Conservation (phyloP, 305 asterid genomes). For the Ajuga reptans region DNA sequence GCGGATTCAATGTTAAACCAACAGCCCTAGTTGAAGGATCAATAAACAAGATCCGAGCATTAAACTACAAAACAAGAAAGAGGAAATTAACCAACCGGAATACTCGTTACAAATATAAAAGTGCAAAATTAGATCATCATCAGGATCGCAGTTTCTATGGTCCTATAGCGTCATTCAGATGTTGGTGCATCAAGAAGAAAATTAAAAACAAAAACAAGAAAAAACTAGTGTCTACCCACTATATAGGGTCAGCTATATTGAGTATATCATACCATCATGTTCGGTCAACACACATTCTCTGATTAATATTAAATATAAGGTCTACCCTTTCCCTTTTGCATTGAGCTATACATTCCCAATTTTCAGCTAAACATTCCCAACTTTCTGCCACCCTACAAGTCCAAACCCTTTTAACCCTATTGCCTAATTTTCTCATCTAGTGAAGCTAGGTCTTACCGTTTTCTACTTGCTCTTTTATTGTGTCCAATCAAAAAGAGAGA, state of each 20-base stretch:
- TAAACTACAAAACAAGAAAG: slow-evolving; percentile 46
- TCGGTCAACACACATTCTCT: no score
- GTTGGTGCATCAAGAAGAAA: neutral
- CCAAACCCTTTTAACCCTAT: neutral
- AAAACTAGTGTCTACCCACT: neutral
- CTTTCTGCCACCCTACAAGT: neutral
- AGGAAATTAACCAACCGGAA: slow-evolving; percentile 10
- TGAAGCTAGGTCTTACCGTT: neutral
- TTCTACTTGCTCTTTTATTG: neutral
- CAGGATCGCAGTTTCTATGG: neutral
- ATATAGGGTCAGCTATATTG: no score
- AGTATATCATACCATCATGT: no score
- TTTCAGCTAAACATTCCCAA: neutral
- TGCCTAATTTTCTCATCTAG: neutral
- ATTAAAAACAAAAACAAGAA: neutral
- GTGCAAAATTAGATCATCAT: neutral
- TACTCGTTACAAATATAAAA: neutral
- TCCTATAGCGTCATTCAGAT: neutral
- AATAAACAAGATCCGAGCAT: slow-evolving; percentile 86
- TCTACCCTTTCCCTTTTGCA: neutral
- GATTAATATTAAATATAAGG: neutral
- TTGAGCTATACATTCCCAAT: neutral
- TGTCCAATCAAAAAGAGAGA: neutral
- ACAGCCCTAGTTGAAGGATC: slow-evolving; percentile 92
- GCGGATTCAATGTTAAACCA: slow-evolving; percentile 82